A percentile compares a stretch with the other conserved stretches of the same genome.
phyloP scores from a whole-genome alignment of 1,284 basidiomycete species.

The Megacollybia platyphylla region DNA sequence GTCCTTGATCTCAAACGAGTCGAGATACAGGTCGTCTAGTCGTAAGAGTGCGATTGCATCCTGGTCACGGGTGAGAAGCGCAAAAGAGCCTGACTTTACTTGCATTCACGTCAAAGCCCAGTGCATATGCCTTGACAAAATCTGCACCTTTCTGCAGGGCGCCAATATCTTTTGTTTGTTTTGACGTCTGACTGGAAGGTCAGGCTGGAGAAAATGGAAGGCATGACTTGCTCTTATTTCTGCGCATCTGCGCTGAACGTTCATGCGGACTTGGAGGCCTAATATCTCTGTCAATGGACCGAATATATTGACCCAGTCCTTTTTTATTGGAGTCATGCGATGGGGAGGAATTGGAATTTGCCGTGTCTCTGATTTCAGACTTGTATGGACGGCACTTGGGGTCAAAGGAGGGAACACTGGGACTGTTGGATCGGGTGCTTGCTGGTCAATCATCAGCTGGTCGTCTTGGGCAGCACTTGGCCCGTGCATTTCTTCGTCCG shows the following conservation, averaged over 20 bases:
- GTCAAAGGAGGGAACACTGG: slow-evolving; percentile 59
- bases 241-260: slow-evolving; percentile 77
- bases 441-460: slow-evolving; percentile 50
- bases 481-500: slow-evolving; percentile 8
- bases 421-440: slow-evolving; percentile 29
- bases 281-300: slow-evolving; percentile 92
- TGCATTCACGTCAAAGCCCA: slow-evolving; percentile 92
- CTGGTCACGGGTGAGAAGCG: slow-evolving; percentile 25
- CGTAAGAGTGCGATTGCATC: slow-evolving; percentile 92
- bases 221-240: slow-evolving; percentile 75
- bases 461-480: slow-evolving; percentile 29
- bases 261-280: slow-evolving; percentile 94
- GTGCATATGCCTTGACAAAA: slow-evolving; percentile 90
- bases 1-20: slow-evolving; percentile 98
- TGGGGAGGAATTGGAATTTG: slow-evolving; percentile 90
- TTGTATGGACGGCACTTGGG: slow-evolving; percentile 38
- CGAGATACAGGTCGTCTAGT: slow-evolving; percentile 93
- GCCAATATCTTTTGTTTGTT: slow-evolving; percentile 85
- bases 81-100: slow-evolving; percentile 12
- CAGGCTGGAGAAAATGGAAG: neutral
- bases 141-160: slow-evolving; percentile 96
- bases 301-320: slow-evolving; percentile 96
- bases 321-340: slow-evolving; percentile 93
- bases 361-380: slow-evolving; percentile 68
- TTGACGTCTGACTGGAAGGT: slow-evolving; percentile 64